Evolutionary conservation across 2,329 filamentous ascomycete species (phyloP), one percentile per base, ranked within the genome.

Genomic region (Phaeophleospora eucalypticola): DNA sequence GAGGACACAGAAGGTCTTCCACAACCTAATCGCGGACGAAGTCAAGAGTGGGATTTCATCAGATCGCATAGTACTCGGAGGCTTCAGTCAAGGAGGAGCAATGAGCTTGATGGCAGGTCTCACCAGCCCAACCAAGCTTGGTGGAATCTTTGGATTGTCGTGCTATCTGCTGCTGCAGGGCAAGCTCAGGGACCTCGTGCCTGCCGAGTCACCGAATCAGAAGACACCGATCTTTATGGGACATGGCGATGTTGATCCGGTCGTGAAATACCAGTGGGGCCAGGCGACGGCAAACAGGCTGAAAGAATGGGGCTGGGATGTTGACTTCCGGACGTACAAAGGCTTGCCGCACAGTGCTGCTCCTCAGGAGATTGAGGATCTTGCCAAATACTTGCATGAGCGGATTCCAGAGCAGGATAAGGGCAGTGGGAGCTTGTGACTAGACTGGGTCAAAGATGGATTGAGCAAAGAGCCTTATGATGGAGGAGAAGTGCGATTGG

Each of bases 141-240:
- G 82, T n/a, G 91, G 90, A 53, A 86, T 97, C 54, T 84, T 96
- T 53, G 89, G 84, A 6, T 71, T 97, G 52, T 93, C 87, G 10
- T 85, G 82, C 59, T 97, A 94, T 69, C 70, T 96, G 57, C 76
- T 89, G 16, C 73, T 96, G 38, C 76, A 80, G 53, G 72, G 78
- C 52, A 85, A 83, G 63, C 67, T 88, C 56, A 74, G 78, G 62
- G 75, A 76, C 7, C 72, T 80, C 53, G 66, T 80, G 14, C 73
- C 78, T 2, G 71, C 73, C 56, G 73, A 77, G 35, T 66, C 58
- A 4, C 65, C 70, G 6, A 68, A 68, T 45, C 59, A 65, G 67
- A 75, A 85, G 34, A 95, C 89, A 1, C 86, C 87, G 1, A 82
- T 97, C 53, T 87, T 93, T 68, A 86, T 96, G 83, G 89, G 80